These are phyloP conservation scores for Rhytidhysteron rufulum DNA, from an alignment of 2,329 filamentous ascomycete genomes.

Conservation along the genomic window DNA sequence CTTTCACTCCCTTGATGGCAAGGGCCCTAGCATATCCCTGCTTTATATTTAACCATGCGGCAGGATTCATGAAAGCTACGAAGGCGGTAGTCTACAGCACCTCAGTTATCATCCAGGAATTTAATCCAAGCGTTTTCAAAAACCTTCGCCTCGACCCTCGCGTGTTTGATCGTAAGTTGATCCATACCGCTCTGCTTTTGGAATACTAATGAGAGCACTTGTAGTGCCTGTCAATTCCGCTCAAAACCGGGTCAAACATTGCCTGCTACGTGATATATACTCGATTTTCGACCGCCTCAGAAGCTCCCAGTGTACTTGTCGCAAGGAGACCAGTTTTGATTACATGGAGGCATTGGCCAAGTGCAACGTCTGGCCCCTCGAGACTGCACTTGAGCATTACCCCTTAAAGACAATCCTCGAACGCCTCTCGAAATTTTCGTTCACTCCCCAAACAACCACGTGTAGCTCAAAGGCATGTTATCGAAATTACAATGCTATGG, in stretches of 20 bases:
- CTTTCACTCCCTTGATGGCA: conserved; percentile 9
- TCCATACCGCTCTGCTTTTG: background rate
- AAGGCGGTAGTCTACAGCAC: conserved; percentile 16
- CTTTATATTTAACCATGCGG: conserved; percentile 13
- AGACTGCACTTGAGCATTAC: conserved; percentile 7
- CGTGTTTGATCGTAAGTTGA: conserved; percentile 12
- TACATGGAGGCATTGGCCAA: conserved; percentile 11
- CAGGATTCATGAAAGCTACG: conserved; percentile 17
- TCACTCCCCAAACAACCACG: conserved; percentile 6
- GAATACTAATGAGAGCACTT: conserved; percentile 1
- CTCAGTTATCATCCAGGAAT: conserved; percentile 5
- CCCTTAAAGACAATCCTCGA: conserved; percentile 10
- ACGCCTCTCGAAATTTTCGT: conserved; percentile 10
- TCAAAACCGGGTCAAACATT: conserved; percentile 9
- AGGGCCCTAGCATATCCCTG: conserved; percentile 12
- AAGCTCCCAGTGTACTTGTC: conserved; percentile 10
- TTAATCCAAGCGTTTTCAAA: conserved; percentile 9
- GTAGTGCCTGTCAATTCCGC: conserved; percentile 12
- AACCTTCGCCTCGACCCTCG: conserved; percentile 8
- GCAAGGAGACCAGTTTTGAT: conserved; percentile 15
- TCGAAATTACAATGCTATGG: conserved; percentile 12
- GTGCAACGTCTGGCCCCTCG: conserved; percentile 12
- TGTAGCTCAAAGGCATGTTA: conserved; percentile 10
- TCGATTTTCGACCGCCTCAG: conserved; percentile 12
- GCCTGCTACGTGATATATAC: conserved; percentile 9